Evolutionary conservation across 2,329 filamentous ascomycete genomes (phyloP), one percentile per base, ranked within the genome.

Genomic region (Phyllosticta citriasiana): DNA sequence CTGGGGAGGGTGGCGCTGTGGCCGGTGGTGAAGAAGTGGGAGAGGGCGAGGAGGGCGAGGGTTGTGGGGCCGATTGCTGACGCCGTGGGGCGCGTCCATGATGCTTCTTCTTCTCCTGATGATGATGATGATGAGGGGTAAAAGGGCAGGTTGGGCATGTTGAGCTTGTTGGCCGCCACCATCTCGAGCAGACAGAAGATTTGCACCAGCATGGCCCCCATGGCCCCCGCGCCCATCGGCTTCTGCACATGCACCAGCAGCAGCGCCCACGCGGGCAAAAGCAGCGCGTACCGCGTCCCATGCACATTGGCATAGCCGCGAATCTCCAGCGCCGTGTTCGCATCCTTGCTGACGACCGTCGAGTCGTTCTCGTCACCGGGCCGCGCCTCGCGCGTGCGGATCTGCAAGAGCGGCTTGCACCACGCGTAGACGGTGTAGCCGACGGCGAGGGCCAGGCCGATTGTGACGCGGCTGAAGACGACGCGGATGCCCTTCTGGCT

Each of bases 1-100:
- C 86, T 89, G 66, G 87, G 83, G 25, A 96, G 82, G 0, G 86
- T 88, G 12, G 93, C 93, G 75, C 97, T 93, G 74, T 99, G 94
- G 64, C 94, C 94, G 0, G 94, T 99, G 72, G 96, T 97, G 84
- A 99, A 99, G 79, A 87, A 99, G 78, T 97, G 87, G 75, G 93
- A 96, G 69, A 88, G 91, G 63, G 92, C 94, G 0, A 99, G 84
- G n/a, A 97, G 77, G 10, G 86, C 93, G 26, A 97, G 83, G 64
- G 95, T 81, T 50, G 94, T 79, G 22, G 94, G 92, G 0, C 91
- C 93, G 67, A 97, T 88, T 6, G 91, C 81, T 53, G 85, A 86
- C 56, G 83, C 79, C 2, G 40, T 19, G 16, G 40, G 12, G 40
- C 40, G 40, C 16, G 86, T 84, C 0, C 85, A 6, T 10, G 58